Percentiles rank a stretch among this genome's conserved stretches.
Conservation (phyloP, 257 asterid species). For the Przewalskia tangutica region DNA sequence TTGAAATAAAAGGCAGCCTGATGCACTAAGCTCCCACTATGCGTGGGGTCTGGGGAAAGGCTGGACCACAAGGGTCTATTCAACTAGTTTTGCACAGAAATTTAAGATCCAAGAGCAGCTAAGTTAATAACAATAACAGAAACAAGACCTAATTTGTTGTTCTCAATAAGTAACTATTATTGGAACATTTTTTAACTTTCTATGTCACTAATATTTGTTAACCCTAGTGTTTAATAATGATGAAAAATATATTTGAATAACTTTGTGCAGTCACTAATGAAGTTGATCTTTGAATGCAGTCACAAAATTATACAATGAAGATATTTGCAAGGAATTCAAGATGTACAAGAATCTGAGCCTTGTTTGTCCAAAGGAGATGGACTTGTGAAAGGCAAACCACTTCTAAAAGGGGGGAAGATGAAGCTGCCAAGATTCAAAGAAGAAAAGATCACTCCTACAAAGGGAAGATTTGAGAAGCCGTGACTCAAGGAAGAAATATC, state of each 20-base stretch:
- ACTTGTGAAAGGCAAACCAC: not conserved
- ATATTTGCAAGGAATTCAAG: not conserved
- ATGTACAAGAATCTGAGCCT: not conserved
- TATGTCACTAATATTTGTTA: not conserved
- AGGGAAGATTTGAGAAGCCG: not conserved
- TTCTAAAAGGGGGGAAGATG: not conserved
- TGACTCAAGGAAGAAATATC: not conserved
- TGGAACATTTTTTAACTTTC: not conserved
- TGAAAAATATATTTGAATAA: not conserved
- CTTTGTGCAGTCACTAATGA: not conserved
- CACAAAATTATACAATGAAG: not conserved
- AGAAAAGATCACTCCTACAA: not conserved
- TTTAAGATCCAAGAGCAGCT: not conserved
- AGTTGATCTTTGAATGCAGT: not conserved
- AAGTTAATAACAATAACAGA: not conserved
- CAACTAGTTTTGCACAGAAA: not conserved
- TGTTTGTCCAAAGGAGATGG: not conserved
- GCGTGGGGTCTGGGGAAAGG: too few relatives aligned
- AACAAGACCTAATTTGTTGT: not conserved
- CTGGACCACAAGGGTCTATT: too few relatives aligned
- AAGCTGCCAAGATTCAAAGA: not conserved
- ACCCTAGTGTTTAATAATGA: not conserved
- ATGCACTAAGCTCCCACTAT: too few relatives aligned
- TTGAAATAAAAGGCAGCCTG: not conserved
- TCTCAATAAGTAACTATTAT: not conserved